Conservation (phyloP, 306 rosid species). For the Carpinus viminea region DNA sequence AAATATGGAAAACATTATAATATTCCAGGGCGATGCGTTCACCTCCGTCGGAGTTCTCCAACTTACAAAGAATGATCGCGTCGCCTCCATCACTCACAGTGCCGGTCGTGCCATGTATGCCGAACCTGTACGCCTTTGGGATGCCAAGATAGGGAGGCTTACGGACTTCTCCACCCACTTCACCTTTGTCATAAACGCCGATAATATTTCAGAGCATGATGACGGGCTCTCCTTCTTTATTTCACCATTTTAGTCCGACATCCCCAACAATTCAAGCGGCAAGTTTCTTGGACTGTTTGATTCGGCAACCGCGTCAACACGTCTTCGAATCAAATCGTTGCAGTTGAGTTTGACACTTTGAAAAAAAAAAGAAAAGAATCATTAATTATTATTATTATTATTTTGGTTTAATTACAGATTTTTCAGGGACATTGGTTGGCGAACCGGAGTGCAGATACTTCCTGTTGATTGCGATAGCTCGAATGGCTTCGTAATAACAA, state of each 20-base stretch:
- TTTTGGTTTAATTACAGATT: constrained; percentile 44
- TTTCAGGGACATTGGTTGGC: constrained; percentile 71
- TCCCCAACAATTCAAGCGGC: constrained; percentile 56
- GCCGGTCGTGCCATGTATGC: neutral
- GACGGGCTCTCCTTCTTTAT: constrained; percentile 74
- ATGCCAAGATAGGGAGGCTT: constrained; percentile 39
- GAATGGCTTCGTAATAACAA: constrained; percentile 68
- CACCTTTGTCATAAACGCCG: constrained; percentile 49
- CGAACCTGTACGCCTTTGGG: constrained; percentile 47
- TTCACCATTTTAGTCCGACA: constrained; percentile 45
- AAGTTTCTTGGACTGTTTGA: constrained; percentile 63
- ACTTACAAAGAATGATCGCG: constrained; percentile 57
- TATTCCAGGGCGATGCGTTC: constrained; percentile 55
- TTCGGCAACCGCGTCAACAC: constrained; percentile 24
- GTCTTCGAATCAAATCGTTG: constrained; percentile 51
- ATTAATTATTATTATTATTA: too few species aligned
- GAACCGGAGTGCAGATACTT: constrained; percentile 64
- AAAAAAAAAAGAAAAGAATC: too few species aligned
- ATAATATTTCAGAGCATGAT: constrained; percentile 10
- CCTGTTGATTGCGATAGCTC: constrained; percentile 75
- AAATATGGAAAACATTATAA: constrained; percentile 29
- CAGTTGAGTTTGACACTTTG: constrained; percentile 69
- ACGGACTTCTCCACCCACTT: constrained; percentile 78
- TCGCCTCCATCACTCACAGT: constrained; percentile 41
- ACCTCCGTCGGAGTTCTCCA: constrained; percentile 44